Percentiles rank a stretch among this genome's conserved stretches.
Conservation (phyloP, 2,329 filamentous ascomycete genomes). For the Penicillium sp. region DNA sequence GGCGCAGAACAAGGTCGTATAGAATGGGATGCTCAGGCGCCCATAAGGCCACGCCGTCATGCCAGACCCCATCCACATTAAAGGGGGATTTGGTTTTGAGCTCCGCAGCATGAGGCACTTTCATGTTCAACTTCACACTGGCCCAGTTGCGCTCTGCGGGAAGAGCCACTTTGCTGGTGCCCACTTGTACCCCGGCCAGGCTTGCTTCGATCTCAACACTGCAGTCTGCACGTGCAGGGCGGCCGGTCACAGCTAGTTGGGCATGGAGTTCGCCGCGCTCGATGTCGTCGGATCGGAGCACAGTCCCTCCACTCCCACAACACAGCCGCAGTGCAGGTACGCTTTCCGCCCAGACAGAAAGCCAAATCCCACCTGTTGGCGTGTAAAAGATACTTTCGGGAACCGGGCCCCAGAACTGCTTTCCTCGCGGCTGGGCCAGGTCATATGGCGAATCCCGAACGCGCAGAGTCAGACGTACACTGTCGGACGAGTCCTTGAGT, state of each 20-base stretch:
- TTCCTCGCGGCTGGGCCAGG: constrained; percentile 59
- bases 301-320: constrained; percentile 55
- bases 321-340: constrained; percentile 48
- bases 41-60: constrained; percentile 59
- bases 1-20: constrained; percentile 55
- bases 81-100: constrained; percentile 25
- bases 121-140: constrained; percentile 46
- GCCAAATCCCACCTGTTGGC: constrained; percentile 68
- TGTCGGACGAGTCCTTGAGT: constrained; percentile 1
- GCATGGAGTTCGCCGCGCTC: constrained; percentile 49
- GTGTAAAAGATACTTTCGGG: constrained; percentile 61
- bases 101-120: constrained; percentile 38
- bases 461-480: constrained; percentile 49
- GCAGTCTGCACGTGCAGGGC: constrained; percentile 33
- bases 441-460: constrained; percentile 61
- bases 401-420: constrained; percentile 57
- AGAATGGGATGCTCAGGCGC: constrained; percentile 57
- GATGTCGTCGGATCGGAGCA: constrained; percentile 53
- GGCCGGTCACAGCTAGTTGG: constrained; percentile 44
- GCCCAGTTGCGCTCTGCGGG: constrained; percentile 48
- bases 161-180: constrained; percentile 42
- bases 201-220: constrained; percentile 51
- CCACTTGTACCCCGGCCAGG: constrained; percentile 47
- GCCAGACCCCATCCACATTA: constrained; percentile 48
- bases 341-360: constrained; percentile 64